These are phyloP conservation scores for Talaromyces sp. DNA, from an alignment of 2,329 filamentous ascomycete species.

Conservation along the genomic window DNA sequence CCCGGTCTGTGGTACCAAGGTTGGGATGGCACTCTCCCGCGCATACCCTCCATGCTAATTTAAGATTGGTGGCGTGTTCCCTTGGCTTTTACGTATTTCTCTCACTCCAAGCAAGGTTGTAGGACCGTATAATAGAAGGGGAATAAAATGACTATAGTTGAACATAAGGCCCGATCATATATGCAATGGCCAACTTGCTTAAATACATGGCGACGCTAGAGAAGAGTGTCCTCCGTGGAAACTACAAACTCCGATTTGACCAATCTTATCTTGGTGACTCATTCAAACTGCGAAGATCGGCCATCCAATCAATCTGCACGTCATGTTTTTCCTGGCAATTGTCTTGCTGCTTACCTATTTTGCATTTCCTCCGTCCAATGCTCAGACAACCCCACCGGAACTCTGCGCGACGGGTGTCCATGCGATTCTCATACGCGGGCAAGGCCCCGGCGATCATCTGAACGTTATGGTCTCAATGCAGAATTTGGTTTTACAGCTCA, in stretches of 20 bases:
- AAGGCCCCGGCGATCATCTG: constrained; percentile 26
- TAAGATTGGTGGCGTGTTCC: not conserved
- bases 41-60: not conserved
- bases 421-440: constrained; percentile 25
- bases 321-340: constrained; percentile 13
- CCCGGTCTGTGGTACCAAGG: not conserved
- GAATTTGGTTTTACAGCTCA: constrained; percentile 23
- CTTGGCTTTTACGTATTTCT: not conserved
- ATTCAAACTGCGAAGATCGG: not conserved
- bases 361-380: constrained; percentile 1
- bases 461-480: constrained; percentile 27
- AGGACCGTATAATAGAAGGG: not conserved
- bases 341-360: not conserved
- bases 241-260: not conserved
- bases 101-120: not conserved
- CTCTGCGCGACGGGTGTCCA: constrained; percentile 25
- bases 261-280: not conserved
- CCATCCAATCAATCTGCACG: constrained; percentile 9
- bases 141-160: not conserved
- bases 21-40: not conserved
- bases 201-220: not conserved
- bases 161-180: not conserved
- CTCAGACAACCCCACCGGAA: constrained; percentile 13
- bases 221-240: not conserved
- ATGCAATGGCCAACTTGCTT: not conserved